phyloP scores from a whole-genome alignment of 495 filamentous ascomycete species.

The Penicillium crystallinum region DNA sequence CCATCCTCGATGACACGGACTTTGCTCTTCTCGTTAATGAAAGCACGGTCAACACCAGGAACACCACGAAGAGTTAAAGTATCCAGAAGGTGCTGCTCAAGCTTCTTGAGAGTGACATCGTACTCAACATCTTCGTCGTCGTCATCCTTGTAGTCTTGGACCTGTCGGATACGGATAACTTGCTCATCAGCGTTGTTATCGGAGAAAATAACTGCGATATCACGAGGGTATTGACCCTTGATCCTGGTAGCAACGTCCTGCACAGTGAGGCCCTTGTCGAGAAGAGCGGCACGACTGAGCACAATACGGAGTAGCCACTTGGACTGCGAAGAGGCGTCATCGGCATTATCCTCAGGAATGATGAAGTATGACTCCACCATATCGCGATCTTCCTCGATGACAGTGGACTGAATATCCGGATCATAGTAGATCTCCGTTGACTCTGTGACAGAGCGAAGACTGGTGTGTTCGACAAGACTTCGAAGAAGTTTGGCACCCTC shows the following conservation, averaged over 20 bases:
- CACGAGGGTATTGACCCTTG: slow-evolving; percentile 72
- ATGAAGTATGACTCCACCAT: slow-evolving; percentile 98
- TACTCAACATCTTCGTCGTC: slow-evolving; percentile 80
- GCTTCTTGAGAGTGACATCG: slow-evolving; percentile 81
- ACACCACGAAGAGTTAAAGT: slow-evolving; percentile 87
- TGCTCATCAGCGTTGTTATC: slow-evolving; percentile 97
- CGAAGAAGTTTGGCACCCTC: slow-evolving; percentile 81
- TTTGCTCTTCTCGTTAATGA: slow-evolving; percentile 75
- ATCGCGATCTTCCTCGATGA: slow-evolving; percentile 80
- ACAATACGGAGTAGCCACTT: slow-evolving; percentile 93
- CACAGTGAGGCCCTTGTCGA: slow-evolving; percentile 89
- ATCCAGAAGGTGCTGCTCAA: slow-evolving; percentile 87
- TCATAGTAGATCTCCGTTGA: slow-evolving; percentile 96
- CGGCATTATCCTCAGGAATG: slow-evolving; percentile 75
- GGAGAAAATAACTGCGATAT: slow-evolving; percentile 91
- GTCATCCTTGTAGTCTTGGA: slow-evolving; percentile 64
- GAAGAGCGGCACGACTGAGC: slow-evolving; percentile 85
- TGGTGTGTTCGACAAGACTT: slow-evolving; percentile 91
- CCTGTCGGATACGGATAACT: slow-evolving; percentile 86
- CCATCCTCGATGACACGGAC: slow-evolving; percentile 61
- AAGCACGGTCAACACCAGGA: slow-evolving; percentile 78
- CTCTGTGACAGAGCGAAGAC: slow-evolving; percentile 81
- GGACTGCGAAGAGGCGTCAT: slow-evolving; percentile 71
- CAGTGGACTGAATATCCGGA: slow-evolving; percentile 79
- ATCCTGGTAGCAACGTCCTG: slow-evolving; percentile 88